phyloP scores from a whole-genome alignment of 2,329 filamentous ascomycete genomes.

The Cylindrodendrum hubeiense region DNA sequence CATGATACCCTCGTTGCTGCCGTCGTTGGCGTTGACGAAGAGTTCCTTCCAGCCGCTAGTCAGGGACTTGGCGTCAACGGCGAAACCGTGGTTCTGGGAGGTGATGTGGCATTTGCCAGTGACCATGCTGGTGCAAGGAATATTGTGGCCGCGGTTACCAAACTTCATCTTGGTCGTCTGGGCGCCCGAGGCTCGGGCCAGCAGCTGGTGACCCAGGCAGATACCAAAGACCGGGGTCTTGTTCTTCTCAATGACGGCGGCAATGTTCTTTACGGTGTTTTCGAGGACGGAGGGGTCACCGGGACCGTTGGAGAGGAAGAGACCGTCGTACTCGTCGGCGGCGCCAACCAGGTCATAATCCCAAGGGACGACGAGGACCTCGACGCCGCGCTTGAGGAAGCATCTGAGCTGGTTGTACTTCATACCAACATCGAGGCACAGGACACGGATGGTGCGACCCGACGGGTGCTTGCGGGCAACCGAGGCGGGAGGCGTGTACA shows the following conservation, averaged over 20 bases:
- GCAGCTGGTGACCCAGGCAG: constrained; percentile 94
- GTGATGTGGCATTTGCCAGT: constrained; percentile 99
- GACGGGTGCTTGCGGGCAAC: constrained; percentile 87
- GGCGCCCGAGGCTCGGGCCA: constrained; percentile 89
- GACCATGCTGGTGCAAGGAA: constrained; percentile 95
- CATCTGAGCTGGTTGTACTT: constrained; percentile 99
- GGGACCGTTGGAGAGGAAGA: constrained; percentile 98
- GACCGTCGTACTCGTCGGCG: constrained; percentile 89
- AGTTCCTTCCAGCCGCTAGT: constrained; percentile 89
- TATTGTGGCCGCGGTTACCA: constrained; percentile 98
- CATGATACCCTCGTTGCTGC: constrained; percentile 97
- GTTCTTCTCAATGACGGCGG: constrained; percentile 80
- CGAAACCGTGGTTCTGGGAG: constrained; percentile 98
- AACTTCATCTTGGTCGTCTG: constrained; percentile 98
- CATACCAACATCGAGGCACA: constrained; percentile 96
- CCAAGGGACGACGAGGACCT: constrained; percentile 96
- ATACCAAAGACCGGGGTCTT: constrained; percentile 94
- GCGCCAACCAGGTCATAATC: constrained; percentile 90
- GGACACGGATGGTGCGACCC: constrained; percentile 85
- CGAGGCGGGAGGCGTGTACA: constrained; percentile 82
- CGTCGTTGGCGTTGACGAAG: constrained; percentile 98
- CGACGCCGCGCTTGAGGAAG: constrained; percentile 89
- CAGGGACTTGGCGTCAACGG: constrained; percentile 84
- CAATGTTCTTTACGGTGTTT: constrained; percentile 83
- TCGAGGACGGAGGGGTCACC: constrained; percentile 92